Conservation (phyloP, 1,139 yeast species). For the Taphrina sp. region DNA sequence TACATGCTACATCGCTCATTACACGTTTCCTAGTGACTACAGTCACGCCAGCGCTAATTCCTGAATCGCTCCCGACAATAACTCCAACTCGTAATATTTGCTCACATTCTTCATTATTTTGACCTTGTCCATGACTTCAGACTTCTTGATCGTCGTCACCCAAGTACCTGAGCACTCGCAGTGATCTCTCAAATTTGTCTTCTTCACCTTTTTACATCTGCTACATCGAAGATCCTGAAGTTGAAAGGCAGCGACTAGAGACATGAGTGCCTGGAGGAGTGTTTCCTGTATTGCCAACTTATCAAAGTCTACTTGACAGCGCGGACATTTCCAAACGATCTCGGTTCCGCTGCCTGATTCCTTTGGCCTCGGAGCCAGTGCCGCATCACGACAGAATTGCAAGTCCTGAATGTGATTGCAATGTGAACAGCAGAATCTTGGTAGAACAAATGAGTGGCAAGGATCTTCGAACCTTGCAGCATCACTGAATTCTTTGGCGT, state of each 20-base stretch:
- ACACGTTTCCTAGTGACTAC: not conserved
- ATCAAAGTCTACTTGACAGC: slow-evolving; percentile 65
- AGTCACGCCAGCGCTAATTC: slow-evolving; percentile 22
- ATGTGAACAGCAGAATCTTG: slow-evolving; percentile 40
- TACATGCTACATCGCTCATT: not conserved
- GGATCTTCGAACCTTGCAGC: slow-evolving; percentile 79
- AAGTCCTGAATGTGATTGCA: slow-evolving; percentile 74
- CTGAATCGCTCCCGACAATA: slow-evolving; percentile 45
- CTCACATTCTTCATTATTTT: slow-evolving; percentile 61
- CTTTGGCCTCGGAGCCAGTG: slow-evolving; percentile 37
- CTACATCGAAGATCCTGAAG: slow-evolving; percentile 78
- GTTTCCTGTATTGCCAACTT: slow-evolving; percentile 74
- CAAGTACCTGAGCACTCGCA: slow-evolving; percentile 90
- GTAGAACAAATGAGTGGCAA: slow-evolving; percentile 62
- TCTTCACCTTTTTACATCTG: slow-evolving; percentile 68
- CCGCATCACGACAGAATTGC: slow-evolving; percentile 74
- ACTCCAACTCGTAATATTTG: slow-evolving; percentile 57
- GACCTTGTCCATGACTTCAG: slow-evolving; percentile 51
- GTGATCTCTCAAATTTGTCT: slow-evolving; percentile 66
- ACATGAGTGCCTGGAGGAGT: slow-evolving; percentile 62
- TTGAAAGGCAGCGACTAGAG: slow-evolving; percentile 59
- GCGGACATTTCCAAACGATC: slow-evolving; percentile 60
- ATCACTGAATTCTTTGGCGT: slow-evolving; percentile 77
- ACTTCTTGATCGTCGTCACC: slow-evolving; percentile 58
- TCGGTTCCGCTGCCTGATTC: slow-evolving; percentile 25